These are phyloP conservation scores for Bidens hawaiensis DNA, from an alignment of 140 eudicot genomes.

Conservation along the genomic window DNA sequence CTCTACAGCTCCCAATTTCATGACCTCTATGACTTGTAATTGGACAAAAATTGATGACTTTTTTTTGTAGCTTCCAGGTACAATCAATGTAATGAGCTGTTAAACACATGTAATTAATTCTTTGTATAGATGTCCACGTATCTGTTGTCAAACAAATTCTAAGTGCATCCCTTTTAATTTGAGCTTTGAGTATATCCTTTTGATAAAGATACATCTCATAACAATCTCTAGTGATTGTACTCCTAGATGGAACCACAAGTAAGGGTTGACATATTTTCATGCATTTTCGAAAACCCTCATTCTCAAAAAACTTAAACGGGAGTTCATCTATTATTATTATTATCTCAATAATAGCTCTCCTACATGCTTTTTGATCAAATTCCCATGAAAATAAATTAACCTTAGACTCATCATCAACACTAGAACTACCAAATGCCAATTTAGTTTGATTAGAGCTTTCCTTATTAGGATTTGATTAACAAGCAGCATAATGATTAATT, in stretches of 20 bases:
- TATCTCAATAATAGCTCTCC: neutral
- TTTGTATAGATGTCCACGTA: conserved; percentile 11
- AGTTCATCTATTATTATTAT: neutral
- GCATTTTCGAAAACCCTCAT: neutral
- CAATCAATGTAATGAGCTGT: conserved; percentile 7
- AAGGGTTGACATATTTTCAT: conserved; percentile 3
- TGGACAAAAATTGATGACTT: neutral
- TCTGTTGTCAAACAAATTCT: neutral
- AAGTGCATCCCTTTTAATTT: neutral
- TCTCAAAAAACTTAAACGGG: conserved; percentile 12
- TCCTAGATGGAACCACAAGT: conserved; percentile 1
- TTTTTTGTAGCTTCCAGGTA: neutral
- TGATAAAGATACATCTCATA: neutral
- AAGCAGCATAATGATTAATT: neutral
- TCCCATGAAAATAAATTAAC: neutral
- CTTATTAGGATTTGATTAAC: neutral
- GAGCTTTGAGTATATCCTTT: neutral
- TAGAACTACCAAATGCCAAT: neutral
- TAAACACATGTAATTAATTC: neutral
- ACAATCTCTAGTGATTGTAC: neutral
- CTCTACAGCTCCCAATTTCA: neutral
- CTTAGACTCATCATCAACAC: neutral
- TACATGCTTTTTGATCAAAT: neutral
- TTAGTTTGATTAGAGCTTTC: neutral
- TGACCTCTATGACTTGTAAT: neutral